Evolutionary conservation across 257 asterid genomes (phyloP).

Genomic region (Echium plantagineum): DNA sequence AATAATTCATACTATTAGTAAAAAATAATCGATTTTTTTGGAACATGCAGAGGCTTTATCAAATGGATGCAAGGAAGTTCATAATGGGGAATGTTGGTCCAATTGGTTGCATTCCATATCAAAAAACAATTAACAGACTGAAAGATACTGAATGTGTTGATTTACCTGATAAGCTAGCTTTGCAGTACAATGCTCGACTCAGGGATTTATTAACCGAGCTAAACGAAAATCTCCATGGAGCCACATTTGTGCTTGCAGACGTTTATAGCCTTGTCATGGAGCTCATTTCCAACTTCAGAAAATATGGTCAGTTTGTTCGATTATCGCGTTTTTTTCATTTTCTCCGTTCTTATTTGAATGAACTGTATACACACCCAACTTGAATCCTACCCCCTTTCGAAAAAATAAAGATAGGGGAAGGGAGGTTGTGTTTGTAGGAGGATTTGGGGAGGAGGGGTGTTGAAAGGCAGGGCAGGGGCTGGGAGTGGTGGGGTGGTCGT

Average conservation of each 20-base stretch:
- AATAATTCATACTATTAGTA: not conserved
- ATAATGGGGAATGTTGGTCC: slow-evolving; percentile 84
- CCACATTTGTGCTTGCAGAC: slow-evolving; percentile 70
- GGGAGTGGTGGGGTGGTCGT: too few relatives aligned
- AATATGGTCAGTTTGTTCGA: slow-evolving; percentile 37
- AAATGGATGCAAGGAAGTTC: slow-evolving; percentile 74
- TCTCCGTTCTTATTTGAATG: too few relatives aligned
- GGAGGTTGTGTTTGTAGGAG: too few relatives aligned
- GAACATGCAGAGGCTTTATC: slow-evolving; percentile 54
- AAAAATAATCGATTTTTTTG: not conserved
- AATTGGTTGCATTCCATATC: slow-evolving; percentile 91
- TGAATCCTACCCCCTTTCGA: too few relatives aligned
- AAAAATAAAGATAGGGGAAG: too few relatives aligned
- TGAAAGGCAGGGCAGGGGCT: too few relatives aligned
- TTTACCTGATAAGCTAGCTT: slow-evolving; percentile 67
- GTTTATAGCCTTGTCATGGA: slow-evolving; percentile 90
- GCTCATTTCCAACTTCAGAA: slow-evolving; percentile 54
- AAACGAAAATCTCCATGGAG: slow-evolving; percentile 47
- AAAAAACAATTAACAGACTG: slow-evolving; percentile 62
- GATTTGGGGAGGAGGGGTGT: too few relatives aligned
- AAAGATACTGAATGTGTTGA: slow-evolving; percentile 54
- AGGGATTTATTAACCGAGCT: slow-evolving; percentile 51
- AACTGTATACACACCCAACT: too few relatives aligned
- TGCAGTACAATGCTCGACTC: slow-evolving; percentile 55
- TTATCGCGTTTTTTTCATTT: too few relatives aligned